Evolutionary conservation across 179 eudicot genomes (phyloP).

Genomic region (Gypsophila paniculata): DNA sequence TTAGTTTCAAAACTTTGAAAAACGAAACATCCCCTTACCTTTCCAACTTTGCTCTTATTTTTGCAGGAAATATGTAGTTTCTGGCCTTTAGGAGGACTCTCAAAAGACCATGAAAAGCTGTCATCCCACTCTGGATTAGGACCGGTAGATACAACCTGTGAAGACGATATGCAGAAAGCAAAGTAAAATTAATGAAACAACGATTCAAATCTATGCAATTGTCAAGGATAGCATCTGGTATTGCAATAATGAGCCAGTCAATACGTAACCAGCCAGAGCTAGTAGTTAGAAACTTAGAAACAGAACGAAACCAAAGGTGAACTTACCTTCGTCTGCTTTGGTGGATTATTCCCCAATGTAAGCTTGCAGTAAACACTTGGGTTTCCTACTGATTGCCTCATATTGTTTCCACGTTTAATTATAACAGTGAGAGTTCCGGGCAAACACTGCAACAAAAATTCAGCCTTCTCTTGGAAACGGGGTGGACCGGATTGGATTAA

Average conservation of each 20-base stretch:
- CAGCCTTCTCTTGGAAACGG: conserved; percentile 96
- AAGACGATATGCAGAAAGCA: conserved; percentile 10
- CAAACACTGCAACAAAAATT: conserved; percentile 82
- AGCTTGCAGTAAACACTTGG: conserved; percentile 91
- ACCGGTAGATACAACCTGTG: conserved; percentile 87
- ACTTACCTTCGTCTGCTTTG: conserved; percentile 81
- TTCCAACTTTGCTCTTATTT: conserved; percentile 98
- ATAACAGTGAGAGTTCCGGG: conserved; percentile 87
- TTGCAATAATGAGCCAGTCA: not conserved
- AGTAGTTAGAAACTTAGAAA: not conserved
- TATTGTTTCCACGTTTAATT: conserved; percentile 88
- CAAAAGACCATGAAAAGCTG: conserved; percentile 92
- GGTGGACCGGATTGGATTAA: conserved; percentile 96
- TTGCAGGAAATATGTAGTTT: conserved; percentile 97
- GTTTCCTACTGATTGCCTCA: conserved; percentile 94
- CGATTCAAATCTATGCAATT: conserved; percentile 1
- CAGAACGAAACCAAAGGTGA: not conserved
- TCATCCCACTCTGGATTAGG: conserved; percentile 98
- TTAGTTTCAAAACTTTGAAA: not conserved
- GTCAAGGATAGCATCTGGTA: not conserved
- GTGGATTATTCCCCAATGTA: conserved; percentile 78
- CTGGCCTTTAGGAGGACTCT: conserved; percentile 98
- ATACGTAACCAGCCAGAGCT: not conserved
- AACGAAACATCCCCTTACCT: conserved; percentile 43
- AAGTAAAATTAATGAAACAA: not conserved